Conservation (phyloP, 331 rosid species). For the Quercus lobata region DNA sequence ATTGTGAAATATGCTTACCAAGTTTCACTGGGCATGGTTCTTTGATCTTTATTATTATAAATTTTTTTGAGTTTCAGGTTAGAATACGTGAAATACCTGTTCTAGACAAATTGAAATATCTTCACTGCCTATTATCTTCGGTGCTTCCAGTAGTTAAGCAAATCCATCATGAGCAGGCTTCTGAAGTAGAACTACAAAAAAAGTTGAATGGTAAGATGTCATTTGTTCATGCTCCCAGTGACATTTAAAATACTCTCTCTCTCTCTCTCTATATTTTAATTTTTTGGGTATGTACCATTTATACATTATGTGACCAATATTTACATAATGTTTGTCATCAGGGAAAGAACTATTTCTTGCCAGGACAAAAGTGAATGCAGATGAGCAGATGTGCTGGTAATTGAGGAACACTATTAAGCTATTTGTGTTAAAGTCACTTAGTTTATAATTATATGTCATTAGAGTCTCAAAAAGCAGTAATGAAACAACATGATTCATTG, state of each 20-base stretch:
- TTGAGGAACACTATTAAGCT: background rate
- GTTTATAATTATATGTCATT: background rate
- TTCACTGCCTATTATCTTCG: conserved; percentile 68
- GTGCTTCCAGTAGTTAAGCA: conserved; percentile 90
- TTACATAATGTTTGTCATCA: conserved; percentile 25
- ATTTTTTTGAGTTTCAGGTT: conserved; percentile 47
- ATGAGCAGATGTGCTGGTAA: conserved; percentile 99
- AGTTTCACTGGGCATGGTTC: conserved; percentile 7
- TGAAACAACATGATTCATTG: background rate
- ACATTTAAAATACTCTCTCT: conserved; percentile 1
- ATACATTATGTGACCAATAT: conserved; percentile 3
- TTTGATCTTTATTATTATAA: conserved; percentile 14
- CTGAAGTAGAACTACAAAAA: conserved; percentile 89
- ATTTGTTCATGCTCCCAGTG: background rate
- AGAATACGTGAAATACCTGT: conserved; percentile 85
- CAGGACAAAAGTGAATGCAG: conserved; percentile 85
- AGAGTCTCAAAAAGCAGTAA: background rate
- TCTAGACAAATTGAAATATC: conserved; percentile 74
- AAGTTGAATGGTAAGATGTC: conserved; percentile 65
- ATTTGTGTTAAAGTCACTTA: background rate
- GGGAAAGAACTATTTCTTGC: conserved; percentile 77
- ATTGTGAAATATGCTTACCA: conserved; percentile 12
- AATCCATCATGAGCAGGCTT: conserved; percentile 79
- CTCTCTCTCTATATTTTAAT: background rate
- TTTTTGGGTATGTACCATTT: background rate